These are phyloP conservation scores for Miscanthus sacchariflorus DNA, from an alignment of 202 grass and related monocot genomes.

Conservation along the genomic window DNA sequence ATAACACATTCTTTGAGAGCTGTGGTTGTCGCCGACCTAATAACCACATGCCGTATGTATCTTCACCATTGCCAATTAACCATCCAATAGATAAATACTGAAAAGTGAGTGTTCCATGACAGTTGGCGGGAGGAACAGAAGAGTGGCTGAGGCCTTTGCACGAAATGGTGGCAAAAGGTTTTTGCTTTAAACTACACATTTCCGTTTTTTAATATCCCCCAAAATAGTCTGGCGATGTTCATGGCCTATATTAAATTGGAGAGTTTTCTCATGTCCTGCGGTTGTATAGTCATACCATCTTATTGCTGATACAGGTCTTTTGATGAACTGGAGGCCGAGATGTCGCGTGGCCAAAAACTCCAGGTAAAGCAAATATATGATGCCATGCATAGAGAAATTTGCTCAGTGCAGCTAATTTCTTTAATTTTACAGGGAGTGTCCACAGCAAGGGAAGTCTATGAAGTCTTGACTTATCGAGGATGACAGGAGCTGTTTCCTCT, in stretches of 20 bases:
- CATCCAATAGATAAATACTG: slow-evolving; percentile 28
- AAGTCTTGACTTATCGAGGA: slow-evolving; percentile 79
- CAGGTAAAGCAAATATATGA: slow-evolving; percentile 62
- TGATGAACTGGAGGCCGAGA: slow-evolving; percentile 88
- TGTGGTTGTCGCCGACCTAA: slow-evolving; percentile 92
- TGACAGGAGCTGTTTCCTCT: slow-evolving; percentile 86
- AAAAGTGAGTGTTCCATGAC: slow-evolving; percentile 35
- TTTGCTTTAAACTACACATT: slow-evolving; percentile 45
- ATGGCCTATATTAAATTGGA: slow-evolving; percentile 24
- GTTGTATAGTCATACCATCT: slow-evolving; percentile 25
- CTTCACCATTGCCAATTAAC: slow-evolving; percentile 39
- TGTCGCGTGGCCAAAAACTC: slow-evolving; percentile 92
- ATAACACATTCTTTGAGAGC: slow-evolving; percentile 98
- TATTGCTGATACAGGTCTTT: slow-evolving; percentile 75
- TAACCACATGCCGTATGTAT: slow-evolving; percentile 93
- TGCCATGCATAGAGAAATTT: not conserved
- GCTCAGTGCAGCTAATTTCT: slow-evolving; percentile 20
- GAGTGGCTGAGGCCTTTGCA: slow-evolving; percentile 96
- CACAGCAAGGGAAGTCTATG: slow-evolving; percentile 90
- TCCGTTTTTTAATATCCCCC: slow-evolving; percentile 16
- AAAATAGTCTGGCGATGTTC: not conserved
- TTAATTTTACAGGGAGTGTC: slow-evolving; percentile 71
- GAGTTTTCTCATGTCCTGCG: not conserved
- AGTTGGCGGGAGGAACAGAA: slow-evolving; percentile 96
- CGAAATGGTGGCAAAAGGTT: slow-evolving; percentile 87